A percentile compares a stretch with the other conserved stretches of the same genome.
These are phyloP conservation scores for Fonsecaea nubica DNA, from an alignment of 2,329 filamentous ascomycete species.

Conservation along the genomic window DNA sequence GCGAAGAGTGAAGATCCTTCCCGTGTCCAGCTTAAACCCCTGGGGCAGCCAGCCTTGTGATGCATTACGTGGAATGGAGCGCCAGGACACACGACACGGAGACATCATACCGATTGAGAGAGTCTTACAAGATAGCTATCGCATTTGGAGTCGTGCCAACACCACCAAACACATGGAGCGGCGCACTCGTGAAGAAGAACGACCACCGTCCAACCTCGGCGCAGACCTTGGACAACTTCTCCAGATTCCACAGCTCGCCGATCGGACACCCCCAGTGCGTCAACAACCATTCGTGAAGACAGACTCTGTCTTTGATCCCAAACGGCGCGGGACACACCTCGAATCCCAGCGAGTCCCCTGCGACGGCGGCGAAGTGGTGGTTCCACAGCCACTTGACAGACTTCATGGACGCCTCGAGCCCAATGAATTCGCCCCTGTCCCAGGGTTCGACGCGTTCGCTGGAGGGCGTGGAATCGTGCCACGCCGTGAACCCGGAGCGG, in stretches of 20 bases:
- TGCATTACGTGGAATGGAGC: too few relatives aligned
- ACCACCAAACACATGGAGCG: constrained; percentile 33
- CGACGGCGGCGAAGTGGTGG: constrained; percentile 44
- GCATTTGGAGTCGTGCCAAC: constrained; percentile 29
- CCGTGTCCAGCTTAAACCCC: too few relatives aligned
- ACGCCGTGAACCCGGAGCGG: constrained; percentile 38
- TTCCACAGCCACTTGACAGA: constrained; percentile 45
- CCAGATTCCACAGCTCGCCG: constrained; percentile 46
- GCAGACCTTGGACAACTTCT: constrained; percentile 48
- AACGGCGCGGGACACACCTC: constrained; percentile 19
- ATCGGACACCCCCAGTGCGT: constrained; percentile 40
- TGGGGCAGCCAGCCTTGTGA: too few relatives aligned
- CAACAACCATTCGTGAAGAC: constrained; percentile 35
- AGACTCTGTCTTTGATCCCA: constrained; percentile 1
- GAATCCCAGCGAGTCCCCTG: constrained; percentile 43
- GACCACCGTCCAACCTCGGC: constrained; percentile 43
- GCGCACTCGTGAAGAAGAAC: constrained; percentile 56
- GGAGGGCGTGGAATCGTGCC: not conserved
- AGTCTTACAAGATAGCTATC: constrained; percentile 30
- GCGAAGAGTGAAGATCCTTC: too few relatives aligned
- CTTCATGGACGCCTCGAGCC: constrained; percentile 43
- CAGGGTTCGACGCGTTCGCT: not conserved
- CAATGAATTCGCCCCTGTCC: constrained; percentile 21
- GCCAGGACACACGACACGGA: too few relatives aligned
- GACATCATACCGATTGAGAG: too few relatives aligned